A percentile compares a stretch with the other conserved stretches of the same genome.
phyloP scores from a whole-genome alignment of 345 rosid species.

The Hibiscus syriacus region DNA sequence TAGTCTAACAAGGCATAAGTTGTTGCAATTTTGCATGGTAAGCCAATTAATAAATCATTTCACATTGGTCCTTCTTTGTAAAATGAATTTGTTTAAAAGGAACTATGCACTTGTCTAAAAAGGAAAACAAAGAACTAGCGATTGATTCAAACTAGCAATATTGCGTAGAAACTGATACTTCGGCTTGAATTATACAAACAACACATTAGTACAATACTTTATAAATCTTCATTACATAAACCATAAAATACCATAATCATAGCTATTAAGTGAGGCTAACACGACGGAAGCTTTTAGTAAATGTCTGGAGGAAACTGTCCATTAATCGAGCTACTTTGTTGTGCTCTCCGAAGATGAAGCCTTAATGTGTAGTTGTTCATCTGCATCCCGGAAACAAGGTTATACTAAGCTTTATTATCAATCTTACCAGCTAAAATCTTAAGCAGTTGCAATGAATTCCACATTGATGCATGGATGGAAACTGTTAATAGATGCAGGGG shows the following conservation, averaged over 20 bases:
- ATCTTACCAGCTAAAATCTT: background rate
- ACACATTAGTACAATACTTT: background rate
- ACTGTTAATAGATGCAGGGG: no score
- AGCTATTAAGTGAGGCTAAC: background rate
- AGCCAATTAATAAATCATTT: background rate
- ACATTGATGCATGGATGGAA: no score
- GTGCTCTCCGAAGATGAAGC: slow-evolving; percentile 3
- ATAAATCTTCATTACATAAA: background rate
- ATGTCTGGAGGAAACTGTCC: background rate
- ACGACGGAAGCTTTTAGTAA: background rate
- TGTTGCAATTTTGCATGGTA: background rate
- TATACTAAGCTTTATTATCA: background rate
- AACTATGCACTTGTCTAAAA: no score
- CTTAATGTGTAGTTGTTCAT: slow-evolving; percentile 8
- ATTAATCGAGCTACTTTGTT: background rate
- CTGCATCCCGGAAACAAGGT: background rate
- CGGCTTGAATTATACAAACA: background rate
- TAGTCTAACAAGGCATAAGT: no score
- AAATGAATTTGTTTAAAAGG: no score
- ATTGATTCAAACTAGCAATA: no score
- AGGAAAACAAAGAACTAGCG: no score
- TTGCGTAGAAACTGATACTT: background rate
- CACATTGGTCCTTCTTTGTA: background rate
- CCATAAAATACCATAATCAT: background rate
- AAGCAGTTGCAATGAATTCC: background rate